These are phyloP conservation scores for Botrytis galanthina DNA, from an alignment of 2,329 filamentous ascomycete species.

Conservation along the genomic window DNA sequence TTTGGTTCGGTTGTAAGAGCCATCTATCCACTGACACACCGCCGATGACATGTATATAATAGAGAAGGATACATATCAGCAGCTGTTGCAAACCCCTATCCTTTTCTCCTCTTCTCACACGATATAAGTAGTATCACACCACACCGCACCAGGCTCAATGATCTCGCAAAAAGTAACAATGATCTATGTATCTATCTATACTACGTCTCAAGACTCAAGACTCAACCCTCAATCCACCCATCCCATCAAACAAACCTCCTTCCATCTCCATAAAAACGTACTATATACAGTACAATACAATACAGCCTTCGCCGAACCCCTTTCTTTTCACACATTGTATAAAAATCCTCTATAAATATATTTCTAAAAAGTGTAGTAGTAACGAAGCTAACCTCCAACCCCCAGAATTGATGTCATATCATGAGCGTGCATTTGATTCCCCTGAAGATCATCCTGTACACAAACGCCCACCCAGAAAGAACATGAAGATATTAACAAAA, in stretches of 20 bases:
- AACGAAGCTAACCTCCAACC: not conserved
- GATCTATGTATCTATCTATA: not conserved
- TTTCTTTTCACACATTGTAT: not conserved
- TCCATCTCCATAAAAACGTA: not conserved
- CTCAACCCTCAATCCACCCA: not conserved
- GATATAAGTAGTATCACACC: not conserved
- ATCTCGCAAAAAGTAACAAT: not conserved
- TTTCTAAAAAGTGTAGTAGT: not conserved
- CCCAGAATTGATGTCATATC: not conserved
- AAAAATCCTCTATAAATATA: not conserved
- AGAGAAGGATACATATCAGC: no score
- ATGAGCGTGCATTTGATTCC: not conserved
- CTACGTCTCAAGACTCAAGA: not conserved
- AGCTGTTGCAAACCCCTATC: no score
- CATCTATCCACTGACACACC: not conserved
- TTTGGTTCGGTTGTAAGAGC: not conserved
- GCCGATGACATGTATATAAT: not conserved
- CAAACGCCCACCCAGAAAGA: not conserved
- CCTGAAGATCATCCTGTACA: no score
- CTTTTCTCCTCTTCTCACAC: not conserved
- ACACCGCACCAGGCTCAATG: not conserved
- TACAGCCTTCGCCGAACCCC: not conserved
- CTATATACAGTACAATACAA: not conserved
- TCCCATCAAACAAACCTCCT: not conserved
- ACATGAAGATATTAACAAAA: not conserved